Evolutionary conservation across 2,329 filamentous ascomycete species (phyloP).

Genomic region (Talaromyces sp.): DNA sequence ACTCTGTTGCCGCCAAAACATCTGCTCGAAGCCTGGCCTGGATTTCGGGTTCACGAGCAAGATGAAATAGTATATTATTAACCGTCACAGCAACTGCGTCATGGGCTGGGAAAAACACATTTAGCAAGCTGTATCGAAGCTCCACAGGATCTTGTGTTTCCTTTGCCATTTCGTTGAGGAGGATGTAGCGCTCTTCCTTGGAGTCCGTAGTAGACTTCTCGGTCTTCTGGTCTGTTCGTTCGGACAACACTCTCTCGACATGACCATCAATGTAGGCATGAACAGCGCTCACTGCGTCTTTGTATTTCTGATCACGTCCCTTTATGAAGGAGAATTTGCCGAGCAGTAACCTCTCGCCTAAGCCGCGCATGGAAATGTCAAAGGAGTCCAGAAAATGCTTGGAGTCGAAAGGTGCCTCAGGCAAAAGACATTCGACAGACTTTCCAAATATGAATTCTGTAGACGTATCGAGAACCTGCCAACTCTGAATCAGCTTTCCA

Average conservation of each 20-base stretch:
- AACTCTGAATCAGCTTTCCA: constrained; percentile 58
- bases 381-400: background rate
- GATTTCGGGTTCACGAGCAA: constrained; percentile 21
- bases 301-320: background rate
- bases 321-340: background rate
- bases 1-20: constrained; percentile 15
- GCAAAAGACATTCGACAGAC: constrained; percentile 37
- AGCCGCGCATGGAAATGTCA: background rate
- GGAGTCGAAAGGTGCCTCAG: background rate
- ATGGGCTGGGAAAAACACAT: constrained; percentile 47
- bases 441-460: constrained; percentile 63
- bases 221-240: constrained; percentile 42
- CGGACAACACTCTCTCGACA: constrained; percentile 57
- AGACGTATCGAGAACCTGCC: constrained; percentile 59
- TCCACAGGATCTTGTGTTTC: constrained; percentile 41
- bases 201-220: constrained; percentile 40
- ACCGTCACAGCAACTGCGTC: constrained; percentile 47
- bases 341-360: background rate
- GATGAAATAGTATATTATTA: constrained; percentile 24
- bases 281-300: background rate
- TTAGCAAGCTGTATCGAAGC: constrained; percentile 45
- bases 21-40: constrained; percentile 17
- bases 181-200: constrained; percentile 31
- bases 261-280: constrained; percentile 39
- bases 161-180: constrained; percentile 42